These are phyloP conservation scores for Conringia planisiliqua DNA, from an alignment of 345 rosid species.

Conservation along the genomic window DNA sequence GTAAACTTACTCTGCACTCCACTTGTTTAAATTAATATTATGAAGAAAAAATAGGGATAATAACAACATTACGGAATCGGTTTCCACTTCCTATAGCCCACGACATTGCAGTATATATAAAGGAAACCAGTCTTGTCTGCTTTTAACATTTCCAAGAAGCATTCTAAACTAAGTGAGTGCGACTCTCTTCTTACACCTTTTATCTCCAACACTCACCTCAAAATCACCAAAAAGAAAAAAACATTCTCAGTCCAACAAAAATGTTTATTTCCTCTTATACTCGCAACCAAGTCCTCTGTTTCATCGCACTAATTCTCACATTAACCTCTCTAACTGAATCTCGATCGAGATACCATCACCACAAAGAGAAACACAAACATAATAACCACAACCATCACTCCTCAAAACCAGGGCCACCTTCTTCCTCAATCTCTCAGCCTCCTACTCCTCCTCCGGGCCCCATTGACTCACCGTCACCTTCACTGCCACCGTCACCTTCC, in stretches of 20 bases:
- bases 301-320: conserved; percentile 29
- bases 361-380: conserved; percentile 40
- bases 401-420: conserved; percentile 23
- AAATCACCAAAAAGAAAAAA: background rate
- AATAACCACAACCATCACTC: conserved; percentile 36
- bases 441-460: conserved; percentile 43
- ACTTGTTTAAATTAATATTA: conserved; percentile 13
- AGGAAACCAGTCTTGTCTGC: conserved; percentile 33
- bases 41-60: background rate
- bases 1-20: conserved; percentile 17
- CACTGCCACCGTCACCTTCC: conserved; percentile 34
- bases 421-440: conserved; percentile 33
- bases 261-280: conserved; percentile 34
- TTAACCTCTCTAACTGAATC: conserved; percentile 39
- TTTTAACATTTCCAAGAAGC: conserved; percentile 35
- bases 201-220: conserved; percentile 20
- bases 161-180: conserved; percentile 30
- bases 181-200: conserved; percentile 26
- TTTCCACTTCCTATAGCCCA: conserved; percentile 33
- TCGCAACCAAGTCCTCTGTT: conserved; percentile 19
- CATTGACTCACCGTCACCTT: conserved; percentile 27
- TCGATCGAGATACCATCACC: conserved; percentile 50
- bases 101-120: conserved; percentile 30
- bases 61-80: conserved; percentile 13
- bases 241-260: conserved; percentile 1